These are phyloP conservation scores for Penicillium griseofulvum DNA, from an alignment of 2,329 filamentous ascomycete genomes.

Conservation along the genomic window DNA sequence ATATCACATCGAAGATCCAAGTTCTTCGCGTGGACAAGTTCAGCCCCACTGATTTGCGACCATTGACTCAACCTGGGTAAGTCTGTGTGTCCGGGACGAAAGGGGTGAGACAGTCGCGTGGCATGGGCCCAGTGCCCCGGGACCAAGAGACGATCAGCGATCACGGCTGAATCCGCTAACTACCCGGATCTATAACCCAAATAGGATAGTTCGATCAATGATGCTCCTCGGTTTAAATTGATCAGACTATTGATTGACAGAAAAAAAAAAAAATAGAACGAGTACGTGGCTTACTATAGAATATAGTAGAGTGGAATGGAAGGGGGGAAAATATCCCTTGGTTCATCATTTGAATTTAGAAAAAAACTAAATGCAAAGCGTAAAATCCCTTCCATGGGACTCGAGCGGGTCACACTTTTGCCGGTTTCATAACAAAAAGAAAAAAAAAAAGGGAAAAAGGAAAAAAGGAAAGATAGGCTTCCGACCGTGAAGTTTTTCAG, in stretches of 20 bases:
- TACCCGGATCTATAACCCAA: constrained; percentile 12
- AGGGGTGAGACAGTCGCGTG: constrained; percentile 13
- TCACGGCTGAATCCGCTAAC: constrained; percentile 12
- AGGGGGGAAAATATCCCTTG: neutral
- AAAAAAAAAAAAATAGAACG: neutral
- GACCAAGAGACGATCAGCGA: constrained; percentile 9
- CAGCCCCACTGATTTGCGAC: constrained; percentile 11
- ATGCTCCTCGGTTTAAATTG: neutral
- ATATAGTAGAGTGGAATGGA: neutral
- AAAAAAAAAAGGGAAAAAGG: neutral
- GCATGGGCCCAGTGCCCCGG: constrained; percentile 10
- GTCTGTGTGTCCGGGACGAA: constrained; percentile 1
- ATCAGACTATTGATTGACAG: constrained; percentile 3
- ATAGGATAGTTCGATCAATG: constrained; percentile 8
- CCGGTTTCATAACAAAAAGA: neutral
- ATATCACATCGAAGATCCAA: neutral
- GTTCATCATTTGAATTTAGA: neutral
- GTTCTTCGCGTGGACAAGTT: constrained; percentile 1
- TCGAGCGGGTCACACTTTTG: constrained; percentile 1
- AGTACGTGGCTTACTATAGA: neutral
- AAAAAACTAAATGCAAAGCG: constrained; percentile 1
- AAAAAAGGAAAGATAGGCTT: neutral
- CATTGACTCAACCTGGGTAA: neutral
- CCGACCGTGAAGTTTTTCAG: neutral
- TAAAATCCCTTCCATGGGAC: neutral